Evolutionary conservation across 2,329 filamentous ascomycete species (phyloP), one percentile per base, ranked within the genome.

Genomic region (Talaromyces sp.): DNA sequence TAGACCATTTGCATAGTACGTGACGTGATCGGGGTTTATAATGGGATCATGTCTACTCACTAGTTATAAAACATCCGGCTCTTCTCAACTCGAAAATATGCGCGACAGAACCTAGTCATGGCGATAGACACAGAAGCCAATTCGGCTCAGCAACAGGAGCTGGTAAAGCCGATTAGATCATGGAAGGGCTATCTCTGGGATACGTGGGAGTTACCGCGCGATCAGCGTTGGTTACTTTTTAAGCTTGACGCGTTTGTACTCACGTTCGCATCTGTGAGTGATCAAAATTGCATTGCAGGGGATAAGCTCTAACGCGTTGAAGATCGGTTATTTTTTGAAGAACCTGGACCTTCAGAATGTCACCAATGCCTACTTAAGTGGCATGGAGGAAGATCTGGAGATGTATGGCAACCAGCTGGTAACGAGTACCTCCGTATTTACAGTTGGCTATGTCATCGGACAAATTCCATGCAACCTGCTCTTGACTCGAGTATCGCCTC

Each of bases 391-490:
- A 42, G 70, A 72, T 29, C 51, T 72, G 19, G 52, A 62, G n/a
- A 69, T 73, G 60, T 65, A 65, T 29, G 69, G 70, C 10, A 69
- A 68, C 30, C 64, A 74, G 51, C 65, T 71, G 14, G 72, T 73
- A 7, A 68, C 69, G 7, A 73, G 70, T 59, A 73, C 69, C 6
- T 69, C 69, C 6, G 63, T 75, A 27, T 76, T 78, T 62, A 76
- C 70, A 19, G 73, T 79, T n/a, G 79, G 77, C 41, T 74, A 74
- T 22, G 75, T 80, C 27, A 63, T 81, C 22, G 77, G 77, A 14
- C 74, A 73, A 7, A 66, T 76, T 2, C 71, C 77, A 0, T 67
- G 62, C 40, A 80, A 79, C 51, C 57, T 81, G 20, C 60, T 79
- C 53, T 69, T 80, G 53, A 79, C 76, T 7, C 56, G 76, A 13